Conservation (phyloP, 176 grass and related monocot genomes). For the Dactylis glomerata region DNA sequence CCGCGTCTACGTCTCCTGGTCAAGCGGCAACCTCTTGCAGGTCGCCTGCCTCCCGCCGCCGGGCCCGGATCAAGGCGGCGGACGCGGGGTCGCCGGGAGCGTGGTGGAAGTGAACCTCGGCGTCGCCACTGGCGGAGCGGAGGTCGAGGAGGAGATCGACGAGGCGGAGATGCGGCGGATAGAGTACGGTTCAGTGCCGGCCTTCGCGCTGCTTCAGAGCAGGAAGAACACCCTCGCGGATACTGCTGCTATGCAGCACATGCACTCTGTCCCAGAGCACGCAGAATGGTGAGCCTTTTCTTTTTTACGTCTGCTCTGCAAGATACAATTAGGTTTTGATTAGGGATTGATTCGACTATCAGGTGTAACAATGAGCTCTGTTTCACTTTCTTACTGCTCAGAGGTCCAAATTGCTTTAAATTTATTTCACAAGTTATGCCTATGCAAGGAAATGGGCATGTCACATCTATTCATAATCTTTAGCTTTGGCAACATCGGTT, state of each 20-base stretch:
- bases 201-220: constrained; percentile 72
- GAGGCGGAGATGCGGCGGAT: constrained; percentile 76
- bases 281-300: constrained; percentile 63
- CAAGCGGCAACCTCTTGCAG: constrained; percentile 79
- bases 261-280: constrained; percentile 48
- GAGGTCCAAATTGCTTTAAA: neutral
- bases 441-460: neutral
- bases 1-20: constrained; percentile 84
- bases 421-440: neutral
- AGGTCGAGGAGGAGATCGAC: constrained; percentile 50
- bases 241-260: constrained; percentile 44
- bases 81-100: constrained; percentile 37
- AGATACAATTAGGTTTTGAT: neutral
- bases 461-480: neutral
- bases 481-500: neutral
- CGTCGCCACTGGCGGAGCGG: constrained; percentile 5
- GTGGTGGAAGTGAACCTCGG: constrained; percentile 78
- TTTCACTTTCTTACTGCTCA: neutral
- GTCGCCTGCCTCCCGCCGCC: constrained; percentile 65
- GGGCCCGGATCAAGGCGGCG: neutral
- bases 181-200: constrained; percentile 72
- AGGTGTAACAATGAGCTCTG: neutral
- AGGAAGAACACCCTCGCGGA: constrained; percentile 67
- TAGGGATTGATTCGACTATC: neutral
- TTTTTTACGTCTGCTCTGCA: neutral